Conservation (phyloP, 208 protist species). For the Strigomonas culicis region DNA sequence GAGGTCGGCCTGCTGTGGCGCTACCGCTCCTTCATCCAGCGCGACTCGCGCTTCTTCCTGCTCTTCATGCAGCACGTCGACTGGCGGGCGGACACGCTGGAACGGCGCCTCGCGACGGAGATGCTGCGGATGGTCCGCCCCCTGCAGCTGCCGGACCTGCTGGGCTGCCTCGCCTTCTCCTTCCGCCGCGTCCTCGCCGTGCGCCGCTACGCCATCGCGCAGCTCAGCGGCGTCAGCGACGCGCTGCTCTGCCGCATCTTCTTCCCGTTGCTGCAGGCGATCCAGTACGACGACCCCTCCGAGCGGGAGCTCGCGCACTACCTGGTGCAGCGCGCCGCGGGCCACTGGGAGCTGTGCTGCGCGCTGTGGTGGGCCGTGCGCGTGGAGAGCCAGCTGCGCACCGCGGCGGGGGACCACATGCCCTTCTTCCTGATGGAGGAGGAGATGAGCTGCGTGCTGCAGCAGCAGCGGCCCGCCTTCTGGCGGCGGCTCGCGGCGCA, state of each 20-base stretch:
- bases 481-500: slow-evolving; percentile 46
- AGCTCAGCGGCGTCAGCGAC: slow-evolving; percentile 45
- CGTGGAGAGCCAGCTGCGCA: slow-evolving; percentile 42
- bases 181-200: slow-evolving; percentile 56
- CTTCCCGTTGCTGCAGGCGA: slow-evolving; percentile 76
- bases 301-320: slow-evolving; percentile 49
- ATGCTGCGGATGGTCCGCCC: slow-evolving; percentile 64
- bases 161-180: slow-evolving; percentile 70
- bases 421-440: slow-evolving; percentile 21
- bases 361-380: slow-evolving; percentile 59
- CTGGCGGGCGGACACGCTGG: slow-evolving; percentile 69
- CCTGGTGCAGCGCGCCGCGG: slow-evolving; percentile 47
- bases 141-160: slow-evolving; percentile 55
- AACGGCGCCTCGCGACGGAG: slow-evolving; percentile 65
- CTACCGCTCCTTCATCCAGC: slow-evolving; percentile 82
- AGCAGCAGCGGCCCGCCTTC: slow-evolving; percentile 37
- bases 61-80: slow-evolving; percentile 92
- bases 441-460: slow-evolving; percentile 27
- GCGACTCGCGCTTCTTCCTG: slow-evolving; percentile 76
- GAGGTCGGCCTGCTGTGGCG: slow-evolving; percentile 92
- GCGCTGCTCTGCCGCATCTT: slow-evolving; percentile 37
- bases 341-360: slow-evolving; percentile 76
- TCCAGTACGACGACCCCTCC: slow-evolving; percentile 62
- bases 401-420: slow-evolving; percentile 1
- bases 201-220: slow-evolving; percentile 63